A percentile compares a stretch with the other conserved stretches of the same genome.
phyloP scores from a whole-genome alignment of 1,139 yeast species.

The Yamadazyma aaseri region DNA sequence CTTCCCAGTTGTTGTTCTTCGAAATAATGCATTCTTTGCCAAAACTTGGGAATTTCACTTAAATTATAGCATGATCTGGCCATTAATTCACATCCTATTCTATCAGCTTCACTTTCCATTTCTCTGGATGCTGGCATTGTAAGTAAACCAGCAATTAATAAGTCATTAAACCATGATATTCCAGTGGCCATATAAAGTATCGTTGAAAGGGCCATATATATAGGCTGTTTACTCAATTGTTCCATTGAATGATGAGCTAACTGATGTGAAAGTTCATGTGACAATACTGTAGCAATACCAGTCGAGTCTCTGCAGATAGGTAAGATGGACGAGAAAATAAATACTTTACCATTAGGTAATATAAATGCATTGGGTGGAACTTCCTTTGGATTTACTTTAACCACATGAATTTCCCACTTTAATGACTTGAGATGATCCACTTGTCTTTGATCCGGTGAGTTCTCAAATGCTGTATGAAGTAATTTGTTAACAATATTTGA shows the following conservation, averaged over 20 bases:
- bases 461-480: slow-evolving; percentile 53
- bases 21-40: slow-evolving; percentile 76
- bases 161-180: slow-evolving; percentile 42
- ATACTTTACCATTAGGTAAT: slow-evolving; percentile 92
- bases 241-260: slow-evolving; percentile 91
- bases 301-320: slow-evolving; percentile 80
- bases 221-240: slow-evolving; percentile 64
- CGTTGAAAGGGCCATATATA: slow-evolving; percentile 52
- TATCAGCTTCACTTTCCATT: slow-evolving; percentile 96
- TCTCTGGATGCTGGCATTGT: slow-evolving; percentile 84
- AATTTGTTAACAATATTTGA: slow-evolving; percentile 60
- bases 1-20: slow-evolving; percentile 36
- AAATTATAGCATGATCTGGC: slow-evolving; percentile 86
- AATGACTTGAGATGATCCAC: slow-evolving; percentile 35
- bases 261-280: slow-evolving; percentile 94
- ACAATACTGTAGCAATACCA: slow-evolving; percentile 88
- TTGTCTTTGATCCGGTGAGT: slow-evolving; percentile 23
- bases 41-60: slow-evolving; percentile 65
- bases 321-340: slow-evolving; percentile 77
- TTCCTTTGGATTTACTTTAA: slow-evolving; percentile 57
- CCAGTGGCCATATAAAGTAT: slow-evolving; percentile 40
- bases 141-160: slow-evolving; percentile 58
- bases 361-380: slow-evolving; percentile 93
- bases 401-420: slow-evolving; percentile 82
- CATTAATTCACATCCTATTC: slow-evolving; percentile 90